Percentiles rank a stretch among this genome's conserved stretches.
phyloP scores from a whole-genome alignment of 1,284 basidiomycete genomes.

The Tilletiaria anomala region DNA sequence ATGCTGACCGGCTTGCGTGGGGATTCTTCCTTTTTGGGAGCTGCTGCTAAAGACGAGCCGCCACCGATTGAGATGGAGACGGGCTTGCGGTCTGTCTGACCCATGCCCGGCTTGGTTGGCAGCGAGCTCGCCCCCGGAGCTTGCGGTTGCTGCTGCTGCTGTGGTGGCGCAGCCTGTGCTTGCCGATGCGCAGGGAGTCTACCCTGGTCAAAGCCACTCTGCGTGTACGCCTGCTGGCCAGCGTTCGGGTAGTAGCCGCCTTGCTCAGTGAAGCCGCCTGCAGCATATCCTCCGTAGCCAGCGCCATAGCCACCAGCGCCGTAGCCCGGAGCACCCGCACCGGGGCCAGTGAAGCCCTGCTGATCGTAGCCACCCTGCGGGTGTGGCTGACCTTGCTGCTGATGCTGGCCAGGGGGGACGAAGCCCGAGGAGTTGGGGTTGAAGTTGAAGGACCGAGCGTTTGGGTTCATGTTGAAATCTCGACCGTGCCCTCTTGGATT shows the following conservation, averaged over 20 bases:
- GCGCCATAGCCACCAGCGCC: neutral
- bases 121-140: neutral
- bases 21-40: neutral
- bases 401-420: constrained; percentile 18
- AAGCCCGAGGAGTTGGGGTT: constrained; percentile 36
- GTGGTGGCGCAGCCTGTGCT: constrained; percentile 1
- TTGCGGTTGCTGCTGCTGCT: constrained; percentile 1
- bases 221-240: neutral
- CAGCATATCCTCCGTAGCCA: constrained; percentile 4
- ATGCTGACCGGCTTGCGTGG: constrained; percentile 12
- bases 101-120: neutral
- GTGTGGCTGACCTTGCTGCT: constrained; percentile 13
- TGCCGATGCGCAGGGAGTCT: constrained; percentile 7
- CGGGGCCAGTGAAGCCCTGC: constrained; percentile 2
- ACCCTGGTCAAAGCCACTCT: constrained; percentile 5
- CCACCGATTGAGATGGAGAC: constrained; percentile 11
- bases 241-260: constrained; percentile 7
- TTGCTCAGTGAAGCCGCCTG: constrained; percentile 6
- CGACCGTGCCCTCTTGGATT: too few relatives aligned
- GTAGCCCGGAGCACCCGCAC: neutral
- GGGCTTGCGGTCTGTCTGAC: constrained; percentile 6
- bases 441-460: constrained; percentile 36
- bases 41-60: neutral
- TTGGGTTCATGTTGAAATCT: constrained; percentile 39
- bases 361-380: constrained; percentile 9